Percentiles rank a stretch among this genome's conserved stretches.
Evolutionary conservation across 1,284 basidiomycete genomes (phyloP).

Genomic region (Trichosporon sp.): DNA sequence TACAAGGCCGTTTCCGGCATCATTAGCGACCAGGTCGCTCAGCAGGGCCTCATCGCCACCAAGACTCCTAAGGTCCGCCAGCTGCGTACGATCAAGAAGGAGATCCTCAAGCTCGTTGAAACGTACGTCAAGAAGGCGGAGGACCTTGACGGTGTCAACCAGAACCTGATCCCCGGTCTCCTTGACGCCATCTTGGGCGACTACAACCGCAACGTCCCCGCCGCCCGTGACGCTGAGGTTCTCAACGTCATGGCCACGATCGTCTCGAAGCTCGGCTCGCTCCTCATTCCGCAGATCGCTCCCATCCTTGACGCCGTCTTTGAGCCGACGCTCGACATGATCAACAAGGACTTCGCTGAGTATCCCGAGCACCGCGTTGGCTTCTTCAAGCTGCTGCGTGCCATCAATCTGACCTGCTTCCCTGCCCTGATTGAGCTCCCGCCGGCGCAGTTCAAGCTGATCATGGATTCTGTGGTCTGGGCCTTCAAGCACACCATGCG

Average conservation of each 20-base stretch:
- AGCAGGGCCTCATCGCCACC: conserved; percentile 86
- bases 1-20: conserved; percentile 99
- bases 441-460: conserved; percentile 92
- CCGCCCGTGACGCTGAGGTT: conserved; percentile 94
- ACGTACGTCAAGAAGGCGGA: conserved; percentile 97
- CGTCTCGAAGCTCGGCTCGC: conserved; percentile 76
- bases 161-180: conserved; percentile 89
- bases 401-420: conserved; percentile 95
- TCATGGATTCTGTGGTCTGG: conserved; percentile 99
- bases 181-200: conserved; percentile 96
- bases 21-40: conserved; percentile 88
- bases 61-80: conserved; percentile 97
- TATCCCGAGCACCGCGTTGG: conserved; percentile 97
- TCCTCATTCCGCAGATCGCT: conserved; percentile 92
- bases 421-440: conserved; percentile 85
- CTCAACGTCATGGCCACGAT: conserved; percentile 99
- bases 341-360: conserved; percentile 98
- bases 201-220: conserved; percentile 91
- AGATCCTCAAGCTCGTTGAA: conserved; percentile 95
- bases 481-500: conserved; percentile 99
- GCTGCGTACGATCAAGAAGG: conserved; percentile 96
- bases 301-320: conserved; percentile 97
- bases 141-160: conserved; percentile 89
- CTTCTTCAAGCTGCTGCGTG: conserved; percentile 93
- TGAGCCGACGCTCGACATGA: conserved; percentile 97